phyloP scores from a whole-genome alignment of 768 basidiomycete genomes.

The Tylopilus subfusipes region DNA sequence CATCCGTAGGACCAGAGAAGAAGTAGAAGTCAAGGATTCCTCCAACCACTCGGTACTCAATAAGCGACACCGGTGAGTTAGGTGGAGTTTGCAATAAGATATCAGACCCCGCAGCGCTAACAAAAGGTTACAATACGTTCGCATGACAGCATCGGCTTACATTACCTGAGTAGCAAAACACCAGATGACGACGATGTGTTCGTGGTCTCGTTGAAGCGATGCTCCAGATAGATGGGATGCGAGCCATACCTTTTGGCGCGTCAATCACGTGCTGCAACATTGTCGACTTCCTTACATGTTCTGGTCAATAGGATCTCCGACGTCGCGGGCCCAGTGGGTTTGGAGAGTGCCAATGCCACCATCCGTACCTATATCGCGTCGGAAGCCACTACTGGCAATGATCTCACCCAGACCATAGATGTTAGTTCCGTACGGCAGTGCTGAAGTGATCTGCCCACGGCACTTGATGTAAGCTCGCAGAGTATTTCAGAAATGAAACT shows the following conservation, averaged over 20 bases:
- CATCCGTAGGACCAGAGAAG: slow-evolving; percentile 52
- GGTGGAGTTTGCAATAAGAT: slow-evolving; percentile 62
- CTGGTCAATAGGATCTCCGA: slow-evolving; percentile 59
- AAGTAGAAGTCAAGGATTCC: slow-evolving; percentile 80
- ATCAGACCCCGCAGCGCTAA: slow-evolving; percentile 66
- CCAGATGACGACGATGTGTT: slow-evolving; percentile 63
- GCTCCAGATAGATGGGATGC: slow-evolving; percentile 71
- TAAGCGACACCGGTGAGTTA: slow-evolving; percentile 50
- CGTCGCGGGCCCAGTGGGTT: slow-evolving; percentile 65
- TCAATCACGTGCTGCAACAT: not conserved
- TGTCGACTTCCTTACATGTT: slow-evolving; percentile 48
- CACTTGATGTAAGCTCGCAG: not conserved
- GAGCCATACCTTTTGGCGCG: slow-evolving; percentile 53
- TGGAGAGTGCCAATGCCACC: slow-evolving; percentile 56
- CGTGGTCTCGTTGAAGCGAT: slow-evolving; percentile 55
- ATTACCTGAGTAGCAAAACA: slow-evolving; percentile 67
- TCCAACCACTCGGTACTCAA: slow-evolving; percentile 72
- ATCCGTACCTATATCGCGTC: slow-evolving; percentile 52
- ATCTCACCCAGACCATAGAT: slow-evolving; percentile 79
- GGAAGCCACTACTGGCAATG: slow-evolving; percentile 63
- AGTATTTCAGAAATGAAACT: not conserved
- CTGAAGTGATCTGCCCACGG: slow-evolving; percentile 50
- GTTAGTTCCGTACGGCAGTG: slow-evolving; percentile 63
- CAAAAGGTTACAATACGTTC: slow-evolving; percentile 5
- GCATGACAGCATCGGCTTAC: not conserved